Evolutionary conservation across 495 filamentous ascomycete genomes (phyloP), one percentile per base, ranked within the genome.

Genomic region (Apiosordaria backusii): DNA sequence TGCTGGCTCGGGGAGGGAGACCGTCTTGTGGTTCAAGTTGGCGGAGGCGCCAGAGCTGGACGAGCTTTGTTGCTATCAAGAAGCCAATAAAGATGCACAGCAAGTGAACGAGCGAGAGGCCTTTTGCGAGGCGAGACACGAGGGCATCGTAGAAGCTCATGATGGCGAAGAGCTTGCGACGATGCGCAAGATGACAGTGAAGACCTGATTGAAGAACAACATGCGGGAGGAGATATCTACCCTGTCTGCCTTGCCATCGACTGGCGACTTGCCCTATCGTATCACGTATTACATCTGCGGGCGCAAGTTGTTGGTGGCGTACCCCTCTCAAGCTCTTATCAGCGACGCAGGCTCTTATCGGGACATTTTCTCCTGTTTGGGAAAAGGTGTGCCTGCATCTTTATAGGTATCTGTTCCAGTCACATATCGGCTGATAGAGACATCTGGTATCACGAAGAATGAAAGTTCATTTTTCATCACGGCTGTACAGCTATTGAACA

Each of bases 301-400:
- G 35, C 9, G 35, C 35, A 45, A 24, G 59, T 63, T 25, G 25
- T 55, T 59, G 52, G 26, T 60, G 24, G 23, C 40, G 22, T 23
- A 22, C 16, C 21, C 58, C 58, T 65, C 57, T 35, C 61, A 45
- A 50, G 9, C 60, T 29, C 6, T 27, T 45, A 29, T 45, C 29
- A 21, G 58, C 16, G 35, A 45, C 35, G 35, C 35, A 45, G n/a
- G 35, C 35, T 45, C 59, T 66, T 69, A 66, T 64, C 68, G 54
- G 68, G 68, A 68, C 66, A 68, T 70, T 68, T 16, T 70, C 55
- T 57, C 68, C 63, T 21, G 3, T 63, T 70, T 57, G 62, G 68
- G 68, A 21, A 64, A 65, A 63, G 63, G n/a, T 45, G 35, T 45
- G 25, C 21, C 52, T 4, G 53, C 19, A 55, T 25, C 57, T 3